These are phyloP conservation scores for Tetrapisispora arboricola DNA, from an alignment of 805 yeast species.

Conservation along the genomic window DNA sequence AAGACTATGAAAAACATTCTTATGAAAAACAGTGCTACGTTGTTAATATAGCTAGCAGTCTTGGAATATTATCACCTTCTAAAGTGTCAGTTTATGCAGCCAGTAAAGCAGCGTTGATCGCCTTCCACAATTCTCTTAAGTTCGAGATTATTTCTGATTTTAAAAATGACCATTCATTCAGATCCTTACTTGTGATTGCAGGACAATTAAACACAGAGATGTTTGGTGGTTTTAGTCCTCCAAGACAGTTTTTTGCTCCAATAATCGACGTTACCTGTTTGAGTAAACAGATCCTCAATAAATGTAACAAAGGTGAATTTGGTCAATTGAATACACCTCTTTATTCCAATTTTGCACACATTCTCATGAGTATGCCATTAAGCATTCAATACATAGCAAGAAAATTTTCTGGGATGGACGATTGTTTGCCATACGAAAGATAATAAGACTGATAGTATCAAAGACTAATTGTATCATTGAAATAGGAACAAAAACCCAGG, in stretches of 20 bases:
- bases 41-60: slow-evolving; percentile 66
- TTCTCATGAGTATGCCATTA: slow-evolving; percentile 61
- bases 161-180: slow-evolving; percentile 38
- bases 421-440: slow-evolving; percentile 22
- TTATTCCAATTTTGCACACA: slow-evolving; percentile 61
- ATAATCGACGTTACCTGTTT: slow-evolving; percentile 50
- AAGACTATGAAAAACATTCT: slow-evolving; percentile 30
- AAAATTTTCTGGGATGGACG: slow-evolving; percentile 58
- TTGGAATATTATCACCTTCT: slow-evolving; percentile 76
- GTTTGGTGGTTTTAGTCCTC: slow-evolving; percentile 70
- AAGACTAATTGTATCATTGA: too few species aligned
- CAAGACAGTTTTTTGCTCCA: slow-evolving; percentile 69
- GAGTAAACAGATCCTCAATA: slow-evolving; percentile 44
- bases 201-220: slow-evolving; percentile 72
- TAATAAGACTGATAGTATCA: too few species aligned
- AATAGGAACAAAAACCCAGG: too few species aligned
- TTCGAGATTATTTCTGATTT: slow-evolving; percentile 43
- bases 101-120: slow-evolving; percentile 73
- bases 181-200: slow-evolving; percentile 67
- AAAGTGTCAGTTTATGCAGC: slow-evolving; percentile 72
- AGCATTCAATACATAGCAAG: slow-evolving; percentile 36
- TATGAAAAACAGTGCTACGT: slow-evolving; percentile 52
- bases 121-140: slow-evolving; percentile 72
- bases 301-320: slow-evolving; percentile 50
- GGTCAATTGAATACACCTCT: slow-evolving; percentile 66